These are phyloP conservation scores for Rhodocollybia butyracea DNA, from an alignment of 768 basidiomycete genomes.

Conservation along the genomic window DNA sequence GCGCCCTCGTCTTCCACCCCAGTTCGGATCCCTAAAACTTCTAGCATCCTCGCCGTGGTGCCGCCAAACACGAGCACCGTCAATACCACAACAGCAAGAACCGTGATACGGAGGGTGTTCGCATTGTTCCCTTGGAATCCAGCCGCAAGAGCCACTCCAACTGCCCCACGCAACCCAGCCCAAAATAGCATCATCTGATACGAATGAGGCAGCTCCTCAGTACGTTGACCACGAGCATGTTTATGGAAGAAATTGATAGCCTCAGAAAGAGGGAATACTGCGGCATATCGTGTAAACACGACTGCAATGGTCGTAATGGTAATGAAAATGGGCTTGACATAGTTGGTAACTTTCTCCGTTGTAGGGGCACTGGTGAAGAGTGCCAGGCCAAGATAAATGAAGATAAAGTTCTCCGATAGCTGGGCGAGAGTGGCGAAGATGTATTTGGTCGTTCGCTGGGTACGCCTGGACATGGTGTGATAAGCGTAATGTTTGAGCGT, in stretches of 20 bases:
- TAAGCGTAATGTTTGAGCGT: constrained; percentile 99
- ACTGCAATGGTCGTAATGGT: constrained; percentile 88
- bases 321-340: constrained; percentile 95
- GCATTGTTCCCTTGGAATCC: constrained; percentile 95
- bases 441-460: constrained; percentile 92
- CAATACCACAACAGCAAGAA: constrained; percentile 92
- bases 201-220: constrained; percentile 92
- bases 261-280: constrained; percentile 94
- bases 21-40: constrained; percentile 92
- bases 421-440: constrained; percentile 93
- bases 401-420: constrained; percentile 98
- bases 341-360: constrained; percentile 71
- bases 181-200: constrained; percentile 99
- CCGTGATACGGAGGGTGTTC: constrained; percentile 86
- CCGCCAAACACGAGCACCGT: constrained; percentile 95
- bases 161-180: constrained; percentile 95
- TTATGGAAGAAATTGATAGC: constrained; percentile 89
- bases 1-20: constrained; percentile 93
- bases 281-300: constrained; percentile 90
- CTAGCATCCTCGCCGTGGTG: constrained; percentile 95
- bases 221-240: constrained; percentile 80
- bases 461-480: constrained; percentile 96
- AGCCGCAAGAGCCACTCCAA: constrained; percentile 95
- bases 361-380: constrained; percentile 90
- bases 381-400: constrained; percentile 95